Percentiles rank a stretch among this genome's conserved stretches.
These are phyloP conservation scores for Cucumis melo DNA, from an alignment of 306 rosid species.

Conservation along the genomic window DNA sequence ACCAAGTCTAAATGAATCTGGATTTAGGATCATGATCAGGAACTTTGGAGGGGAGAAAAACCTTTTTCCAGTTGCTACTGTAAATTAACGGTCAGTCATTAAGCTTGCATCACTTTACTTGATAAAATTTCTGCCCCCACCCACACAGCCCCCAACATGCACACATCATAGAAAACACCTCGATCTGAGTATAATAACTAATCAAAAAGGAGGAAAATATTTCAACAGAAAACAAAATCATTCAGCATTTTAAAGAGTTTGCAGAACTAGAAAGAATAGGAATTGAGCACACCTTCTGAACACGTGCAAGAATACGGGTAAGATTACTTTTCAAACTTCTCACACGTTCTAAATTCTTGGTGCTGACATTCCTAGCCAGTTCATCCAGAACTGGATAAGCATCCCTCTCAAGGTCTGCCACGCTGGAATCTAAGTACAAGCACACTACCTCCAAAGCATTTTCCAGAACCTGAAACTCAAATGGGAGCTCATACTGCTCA, in stretches of 20 bases:
- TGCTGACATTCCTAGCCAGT: slow-evolving; percentile 89
- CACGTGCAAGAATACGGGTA: slow-evolving; percentile 83
- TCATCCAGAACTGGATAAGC: slow-evolving; percentile 95
- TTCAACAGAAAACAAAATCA: background rate
- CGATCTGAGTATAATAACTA: background rate
- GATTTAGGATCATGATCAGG: background rate
- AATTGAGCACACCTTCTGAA: slow-evolving; percentile 61
- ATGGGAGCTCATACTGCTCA: slow-evolving; percentile 73
- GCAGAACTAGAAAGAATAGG: background rate
- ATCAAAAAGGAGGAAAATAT: background rate
- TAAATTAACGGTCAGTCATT: background rate
- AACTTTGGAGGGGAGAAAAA: no score
- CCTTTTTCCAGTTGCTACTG: no score
- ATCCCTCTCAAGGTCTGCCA: slow-evolving; percentile 75
- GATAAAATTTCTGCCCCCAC: background rate
- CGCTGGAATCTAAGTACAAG: slow-evolving; percentile 58
- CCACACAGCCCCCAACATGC: background rate
- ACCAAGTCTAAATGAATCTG: background rate
- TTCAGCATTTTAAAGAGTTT: background rate
- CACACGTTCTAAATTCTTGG: slow-evolving; percentile 93
- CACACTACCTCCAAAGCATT: slow-evolving; percentile 88
- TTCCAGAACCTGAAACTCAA: slow-evolving; percentile 96
- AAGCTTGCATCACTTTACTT: background rate
- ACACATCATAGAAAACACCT: background rate
- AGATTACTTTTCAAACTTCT: slow-evolving; percentile 92